Percentiles rank a stretch among this genome's conserved stretches.
Evolutionary conservation across 2,329 filamentous ascomycete genomes (phyloP).

Genomic region (Talaromyces amestolkiae): DNA sequence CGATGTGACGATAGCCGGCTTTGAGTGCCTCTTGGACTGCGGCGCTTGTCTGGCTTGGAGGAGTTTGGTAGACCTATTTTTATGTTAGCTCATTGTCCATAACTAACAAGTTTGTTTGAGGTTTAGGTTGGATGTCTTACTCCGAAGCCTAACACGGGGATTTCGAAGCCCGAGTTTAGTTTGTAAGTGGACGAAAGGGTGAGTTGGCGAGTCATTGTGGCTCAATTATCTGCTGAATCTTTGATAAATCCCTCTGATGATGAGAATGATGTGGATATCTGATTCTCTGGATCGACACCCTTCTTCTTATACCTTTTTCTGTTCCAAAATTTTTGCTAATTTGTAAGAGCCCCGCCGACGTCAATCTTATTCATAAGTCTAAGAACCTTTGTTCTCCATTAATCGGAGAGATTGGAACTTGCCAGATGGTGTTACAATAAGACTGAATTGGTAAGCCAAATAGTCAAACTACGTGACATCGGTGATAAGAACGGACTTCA

Average conservation of each 20-base stretch:
- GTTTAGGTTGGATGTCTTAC: not conserved
- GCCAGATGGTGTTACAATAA: not conserved
- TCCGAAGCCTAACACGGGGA: not conserved
- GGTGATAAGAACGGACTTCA: not conserved
- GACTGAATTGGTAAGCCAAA: not conserved
- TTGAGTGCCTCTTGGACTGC: constrained; percentile 9
- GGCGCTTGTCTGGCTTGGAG: not conserved
- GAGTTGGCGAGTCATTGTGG: not conserved
- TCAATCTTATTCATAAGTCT: too few relatives aligned
- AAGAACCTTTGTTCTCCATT: not conserved
- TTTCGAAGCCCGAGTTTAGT: not conserved
- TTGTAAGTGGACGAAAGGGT: not conserved
- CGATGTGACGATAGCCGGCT: constrained; percentile 12
- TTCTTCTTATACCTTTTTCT: not conserved
- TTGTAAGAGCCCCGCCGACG: too few relatives aligned
- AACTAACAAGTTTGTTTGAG: too few relatives aligned
- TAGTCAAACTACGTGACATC: not conserved
- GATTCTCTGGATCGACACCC: not conserved
- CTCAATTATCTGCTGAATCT: not conserved
- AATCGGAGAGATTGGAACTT: not conserved
- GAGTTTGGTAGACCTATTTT: not conserved
- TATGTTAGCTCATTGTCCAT: not conserved
- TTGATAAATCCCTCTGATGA: not conserved
- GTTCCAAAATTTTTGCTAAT: not conserved
- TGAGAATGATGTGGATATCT: not conserved